Base-by-base conservation (phyloP, 768 basidiomycete genomes). In the Astraeus odoratus region DNA sequence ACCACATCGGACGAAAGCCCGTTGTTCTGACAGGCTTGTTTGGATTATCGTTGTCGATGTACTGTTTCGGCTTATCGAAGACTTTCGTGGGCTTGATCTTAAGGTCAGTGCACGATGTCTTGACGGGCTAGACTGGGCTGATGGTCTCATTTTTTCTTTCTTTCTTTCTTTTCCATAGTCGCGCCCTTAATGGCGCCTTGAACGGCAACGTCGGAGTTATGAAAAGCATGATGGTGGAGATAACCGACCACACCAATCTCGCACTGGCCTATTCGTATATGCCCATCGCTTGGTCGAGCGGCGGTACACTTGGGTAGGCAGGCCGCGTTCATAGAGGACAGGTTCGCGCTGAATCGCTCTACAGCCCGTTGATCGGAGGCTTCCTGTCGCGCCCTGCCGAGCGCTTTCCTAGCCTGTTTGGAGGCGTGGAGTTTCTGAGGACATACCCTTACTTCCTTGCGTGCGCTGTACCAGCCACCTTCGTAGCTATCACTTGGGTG, bases 401-500 rank as follows among this genome's bases (percentile, higher is more conserved):
- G 35, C 78, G 73, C 3, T 86, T 85, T 55, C 83, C 85, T 1
- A 52, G 56, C 7, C 38, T 74, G 3, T 89, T 89, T 44, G 82
- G 82, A 43, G 46, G 65, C 18, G 70, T 66, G 22, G 53, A 55
- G 3, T 84, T 89, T 53, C 76, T 84, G 72, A 73, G 69, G 52
- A 61, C 67, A 24, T 84, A 82, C 58, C 85, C 86, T 1, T 88
- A 89, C 62, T 83, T 86, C 60, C 68, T 86, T 38, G 75, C 85
- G 3, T 86, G 83, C 47, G 73, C 81, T 8, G 75, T 83, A 4
- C 72, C 81, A 5, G 83, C 81, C 2, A 77, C 79, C 0, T 82
- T 78, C 57, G 66, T 79, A 0, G 59, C 63, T 8, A 3, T 81
- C n/a, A 75, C 75, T 7, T 79, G 76, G 72, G 34, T 78, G 9